A percentile compares a stretch with the other conserved stretches of the same genome.
These are phyloP conservation scores for Monotropa hypopitys DNA, from an alignment of 179 eudicot species.

Conservation along the genomic window DNA sequence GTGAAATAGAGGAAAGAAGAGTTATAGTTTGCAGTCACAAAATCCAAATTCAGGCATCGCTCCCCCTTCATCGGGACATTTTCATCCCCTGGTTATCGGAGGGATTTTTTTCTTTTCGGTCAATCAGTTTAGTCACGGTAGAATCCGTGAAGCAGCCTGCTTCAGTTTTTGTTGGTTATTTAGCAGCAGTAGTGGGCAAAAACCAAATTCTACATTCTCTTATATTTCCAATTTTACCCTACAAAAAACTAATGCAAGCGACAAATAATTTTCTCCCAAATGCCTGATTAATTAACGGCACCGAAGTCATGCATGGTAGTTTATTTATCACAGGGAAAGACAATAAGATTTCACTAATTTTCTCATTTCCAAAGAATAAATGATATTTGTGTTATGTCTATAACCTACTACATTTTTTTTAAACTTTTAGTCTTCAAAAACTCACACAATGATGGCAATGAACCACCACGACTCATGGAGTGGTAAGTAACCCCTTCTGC, in stretches of 20 bases:
- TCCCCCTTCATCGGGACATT: background rate
- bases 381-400: too few species aligned
- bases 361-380: too few species aligned
- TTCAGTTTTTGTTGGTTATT: background rate
- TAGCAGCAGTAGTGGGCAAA: background rate
- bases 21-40: background rate
- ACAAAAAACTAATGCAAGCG: background rate
- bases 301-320: background rate
- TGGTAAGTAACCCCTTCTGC: slow-evolving; percentile 8
- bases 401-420: background rate
- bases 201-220: background rate
- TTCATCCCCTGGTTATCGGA: background rate
- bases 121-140: too few species aligned
- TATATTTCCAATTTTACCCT: background rate
- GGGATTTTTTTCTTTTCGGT: background rate
- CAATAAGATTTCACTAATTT: too few species aligned
- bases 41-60: background rate
- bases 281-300: background rate
- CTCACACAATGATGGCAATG: too few species aligned
- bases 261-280: background rate
- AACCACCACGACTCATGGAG: too few species aligned
- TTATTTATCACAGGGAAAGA: too few species aligned
- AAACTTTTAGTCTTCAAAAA: too few species aligned
- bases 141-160: too few species aligned
- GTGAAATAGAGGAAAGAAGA: background rate